Percentiles rank a stretch among this genome's conserved stretches.
Evolutionary conservation across 2,329 filamentous ascomycete genomes (phyloP).

Genomic region (Malbranchea zuffiana): DNA sequence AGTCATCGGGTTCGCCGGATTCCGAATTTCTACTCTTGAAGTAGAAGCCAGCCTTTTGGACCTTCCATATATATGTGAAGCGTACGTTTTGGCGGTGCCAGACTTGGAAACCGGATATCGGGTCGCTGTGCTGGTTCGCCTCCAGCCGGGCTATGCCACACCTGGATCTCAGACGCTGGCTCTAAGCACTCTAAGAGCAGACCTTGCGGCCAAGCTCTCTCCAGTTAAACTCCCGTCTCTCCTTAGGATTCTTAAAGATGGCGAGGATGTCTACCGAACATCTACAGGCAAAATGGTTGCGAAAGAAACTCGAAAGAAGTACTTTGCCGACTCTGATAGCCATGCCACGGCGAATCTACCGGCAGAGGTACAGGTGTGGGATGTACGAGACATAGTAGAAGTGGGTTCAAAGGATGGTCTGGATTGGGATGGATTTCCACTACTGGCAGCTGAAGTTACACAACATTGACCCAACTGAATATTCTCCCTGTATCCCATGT

Average conservation of each 20-base stretch:
- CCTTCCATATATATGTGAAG: conserved; percentile 16
- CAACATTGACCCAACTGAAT: no score
- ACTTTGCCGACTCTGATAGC: no score
- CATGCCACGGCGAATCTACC: no score
- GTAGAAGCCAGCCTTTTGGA: conserved; percentile 13
- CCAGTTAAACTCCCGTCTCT: conserved; percentile 12
- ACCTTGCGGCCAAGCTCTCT: conserved; percentile 7
- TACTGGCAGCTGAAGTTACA: no score
- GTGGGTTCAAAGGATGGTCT: no score
- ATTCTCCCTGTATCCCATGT: no score
- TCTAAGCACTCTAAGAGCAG: conserved; percentile 9
- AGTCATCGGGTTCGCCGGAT: conserved; percentile 11
- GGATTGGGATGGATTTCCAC: no score
- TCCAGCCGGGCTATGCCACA: background rate
- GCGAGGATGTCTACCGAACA: conserved; percentile 9
- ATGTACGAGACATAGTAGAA: no score
- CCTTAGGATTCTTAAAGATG: conserved; percentile 9
- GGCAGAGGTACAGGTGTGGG: no score
- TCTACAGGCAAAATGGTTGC: conserved; percentile 7
- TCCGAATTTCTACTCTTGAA: conserved; percentile 12
- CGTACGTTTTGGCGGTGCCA: conserved; percentile 10
- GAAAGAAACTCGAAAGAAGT: conserved; percentile 5
- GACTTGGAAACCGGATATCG: conserved; percentile 9
- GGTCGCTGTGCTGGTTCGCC: conserved; percentile 10
- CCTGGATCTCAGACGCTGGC: background rate